Evolutionary conservation across 2,329 filamentous ascomycete genomes (phyloP).

Genomic region (Aspergillus aculeatinus): DNA sequence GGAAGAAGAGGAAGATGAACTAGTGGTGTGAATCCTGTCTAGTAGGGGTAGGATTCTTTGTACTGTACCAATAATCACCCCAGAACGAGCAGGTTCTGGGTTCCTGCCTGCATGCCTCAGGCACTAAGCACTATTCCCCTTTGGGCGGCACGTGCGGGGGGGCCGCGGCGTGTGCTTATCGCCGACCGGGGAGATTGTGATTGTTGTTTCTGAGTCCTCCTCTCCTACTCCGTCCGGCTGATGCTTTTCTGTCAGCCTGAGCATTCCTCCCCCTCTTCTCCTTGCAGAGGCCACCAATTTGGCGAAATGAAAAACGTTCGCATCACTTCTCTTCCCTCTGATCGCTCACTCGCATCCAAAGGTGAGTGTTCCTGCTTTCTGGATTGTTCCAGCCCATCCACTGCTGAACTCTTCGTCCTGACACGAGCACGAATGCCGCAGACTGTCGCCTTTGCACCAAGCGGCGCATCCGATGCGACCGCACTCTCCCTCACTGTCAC

Average conservation of each 20-base stretch:
- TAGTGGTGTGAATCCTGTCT: neutral
- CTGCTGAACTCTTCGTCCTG: neutral
- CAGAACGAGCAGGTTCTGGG: no score
- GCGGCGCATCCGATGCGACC: slow-evolving; percentile 40
- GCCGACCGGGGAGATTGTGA: no score
- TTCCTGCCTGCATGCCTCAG: neutral
- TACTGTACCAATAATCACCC: no score
- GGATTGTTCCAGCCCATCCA: neutral
- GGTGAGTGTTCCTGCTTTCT: slow-evolving; percentile 4
- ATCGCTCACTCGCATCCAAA: slow-evolving; percentile 15
- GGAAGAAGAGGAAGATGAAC: slow-evolving; percentile 24
- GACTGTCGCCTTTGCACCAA: slow-evolving; percentile 38
- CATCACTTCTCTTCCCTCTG: slow-evolving; percentile 13
- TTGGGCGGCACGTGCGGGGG: neutral
- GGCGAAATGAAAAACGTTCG: slow-evolving; percentile 13
- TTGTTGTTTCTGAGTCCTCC: neutral
- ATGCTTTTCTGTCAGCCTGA: neutral
- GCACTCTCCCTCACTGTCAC: slow-evolving; percentile 34
- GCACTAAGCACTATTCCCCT: neutral
- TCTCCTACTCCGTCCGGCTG: no score
- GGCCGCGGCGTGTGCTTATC: neutral
- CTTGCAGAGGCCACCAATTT: neutral
- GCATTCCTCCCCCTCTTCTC: neutral
- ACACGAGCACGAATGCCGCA: slow-evolving; percentile 8
- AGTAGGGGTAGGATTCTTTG: no score